These are phyloP conservation scores for Hypholoma sublateritium DNA, from an alignment of 768 basidiomycete genomes.

Conservation along the genomic window DNA sequence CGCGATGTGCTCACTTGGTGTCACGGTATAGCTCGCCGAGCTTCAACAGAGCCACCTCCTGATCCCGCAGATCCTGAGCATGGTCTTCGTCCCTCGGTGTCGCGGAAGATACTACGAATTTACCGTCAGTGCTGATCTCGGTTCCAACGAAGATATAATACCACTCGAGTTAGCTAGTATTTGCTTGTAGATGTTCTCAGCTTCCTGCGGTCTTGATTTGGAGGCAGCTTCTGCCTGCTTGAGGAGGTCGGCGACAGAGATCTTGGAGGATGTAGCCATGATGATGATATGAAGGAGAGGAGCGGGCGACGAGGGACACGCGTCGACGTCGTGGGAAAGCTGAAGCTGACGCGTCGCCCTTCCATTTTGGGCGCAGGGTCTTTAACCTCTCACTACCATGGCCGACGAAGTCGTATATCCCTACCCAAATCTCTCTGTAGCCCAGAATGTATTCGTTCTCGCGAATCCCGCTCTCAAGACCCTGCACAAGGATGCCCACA, in stretches of 20 bases:
- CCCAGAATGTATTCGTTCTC: constrained; percentile 79
- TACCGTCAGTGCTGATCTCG: background rate
- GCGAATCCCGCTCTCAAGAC: constrained; percentile 57
- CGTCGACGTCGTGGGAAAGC: constrained; percentile 33
- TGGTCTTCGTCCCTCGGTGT: constrained; percentile 32
- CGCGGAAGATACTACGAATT: background rate
- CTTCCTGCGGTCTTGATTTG: constrained; percentile 49
- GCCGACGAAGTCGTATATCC: constrained; percentile 83
- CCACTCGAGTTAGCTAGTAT: constrained; percentile 49
- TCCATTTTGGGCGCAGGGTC: background rate
- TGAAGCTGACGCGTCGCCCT: constrained; percentile 34
- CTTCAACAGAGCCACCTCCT: constrained; percentile 82
- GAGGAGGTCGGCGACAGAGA: constrained; percentile 44
- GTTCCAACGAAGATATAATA: constrained; percentile 11
- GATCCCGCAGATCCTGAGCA: constrained; percentile 67
- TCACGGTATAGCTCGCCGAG: constrained; percentile 88
- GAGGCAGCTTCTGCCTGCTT: constrained; percentile 50
- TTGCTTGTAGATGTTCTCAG: constrained; percentile 75
- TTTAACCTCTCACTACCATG: constrained; percentile 43
- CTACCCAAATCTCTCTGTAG: constrained; percentile 80
- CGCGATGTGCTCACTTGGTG: constrained; percentile 57
- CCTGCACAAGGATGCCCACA: constrained; percentile 67
- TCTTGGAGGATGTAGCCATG: constrained; percentile 16
- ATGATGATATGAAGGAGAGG: constrained; percentile 13
- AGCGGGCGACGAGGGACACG: constrained; percentile 21